phyloP scores from a whole-genome alignment of 306 rosid genomes.

The Glycine latifolia region DNA sequence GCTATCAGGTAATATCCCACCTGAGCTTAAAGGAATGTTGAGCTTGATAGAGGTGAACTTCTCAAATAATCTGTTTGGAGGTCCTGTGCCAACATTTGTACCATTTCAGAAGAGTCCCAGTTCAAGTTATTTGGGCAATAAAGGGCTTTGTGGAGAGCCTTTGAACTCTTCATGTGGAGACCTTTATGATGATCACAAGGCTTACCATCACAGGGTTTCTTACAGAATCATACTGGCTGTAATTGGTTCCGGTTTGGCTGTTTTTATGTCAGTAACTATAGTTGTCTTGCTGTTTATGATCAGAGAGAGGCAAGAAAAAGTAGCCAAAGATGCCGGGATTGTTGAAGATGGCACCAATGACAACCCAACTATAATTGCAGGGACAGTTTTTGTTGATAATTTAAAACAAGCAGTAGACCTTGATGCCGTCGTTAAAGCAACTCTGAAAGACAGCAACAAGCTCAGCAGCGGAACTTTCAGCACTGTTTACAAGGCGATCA shows the following conservation, averaged over 20 bases:
- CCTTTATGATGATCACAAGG: constrained; percentile 54
- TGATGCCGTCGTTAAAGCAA: constrained; percentile 86
- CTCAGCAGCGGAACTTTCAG: constrained; percentile 92
- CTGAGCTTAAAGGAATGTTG: constrained; percentile 90
- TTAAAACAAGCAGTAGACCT: constrained; percentile 92
- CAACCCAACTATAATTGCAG: constrained; percentile 78
- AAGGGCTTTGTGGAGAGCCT: constrained; percentile 97
- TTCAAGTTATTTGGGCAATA: constrained; percentile 80
- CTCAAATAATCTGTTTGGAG: constrained; percentile 82
- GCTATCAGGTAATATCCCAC: constrained; percentile 80
- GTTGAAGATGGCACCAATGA: constrained; percentile 63
- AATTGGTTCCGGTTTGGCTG: constrained; percentile 90
- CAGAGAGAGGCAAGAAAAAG: constrained; percentile 89
- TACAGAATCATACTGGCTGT: constrained; percentile 88
- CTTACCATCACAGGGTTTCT: constrained; percentile 84
- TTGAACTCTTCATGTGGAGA: constrained; percentile 69
- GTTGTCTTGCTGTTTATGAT: constrained; percentile 90
- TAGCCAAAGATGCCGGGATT: constrained; percentile 70
- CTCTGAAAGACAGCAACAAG: constrained; percentile 88
- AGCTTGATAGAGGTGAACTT: constrained; percentile 98
- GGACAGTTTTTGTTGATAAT: constrained; percentile 83
- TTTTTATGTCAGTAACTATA: constrained; percentile 81
- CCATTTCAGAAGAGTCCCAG: constrained; percentile 94
- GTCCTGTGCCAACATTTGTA: constrained; percentile 79
- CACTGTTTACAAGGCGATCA: constrained; percentile 86